Base-by-base conservation (phyloP, 2,329 filamentous ascomycete genomes). In the Conoideocrella luteorostrata region DNA sequence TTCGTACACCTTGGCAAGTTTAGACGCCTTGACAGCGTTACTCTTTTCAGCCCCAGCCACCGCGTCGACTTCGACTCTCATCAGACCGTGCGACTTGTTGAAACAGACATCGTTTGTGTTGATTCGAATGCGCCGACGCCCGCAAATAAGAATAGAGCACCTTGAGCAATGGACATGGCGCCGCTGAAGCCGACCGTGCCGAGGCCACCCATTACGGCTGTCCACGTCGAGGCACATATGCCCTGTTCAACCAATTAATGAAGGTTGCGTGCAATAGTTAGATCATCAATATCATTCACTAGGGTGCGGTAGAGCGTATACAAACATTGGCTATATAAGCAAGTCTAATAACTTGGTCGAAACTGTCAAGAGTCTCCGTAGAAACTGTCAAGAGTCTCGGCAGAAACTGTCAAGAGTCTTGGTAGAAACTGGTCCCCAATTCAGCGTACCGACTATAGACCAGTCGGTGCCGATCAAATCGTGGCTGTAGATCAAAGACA, bases 1-100 rank as follows among this genome's bases (percentile, higher is more conserved):
- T 28, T 28, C 26, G 26, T 28, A 28, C 43, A 63, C 53, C 4
- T 56, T 53, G 4, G 68, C 67, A 1, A 74, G 54, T 40, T 56
- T 49, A 13, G 26, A 28, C 13, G 26, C 26, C 26, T 28, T 28
- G 26, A 28, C 26, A 13, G 13, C 7, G 7, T 28, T 28, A 13
- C 13, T 28, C 26, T 28, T 28, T 7, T 7, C 26, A 13, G 26
- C 26, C 7, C 7, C 26, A 28, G 7, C 26, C 7, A 7, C 26
- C 26, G 13, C 26, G 7, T 7, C 26, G 7, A 28, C 26, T 13
- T 28, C 7, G n/a, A n/a, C n/a, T n/a, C n/a, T n/a, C n/a, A n/a
- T n/a, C 26, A 28, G 26, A 28, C 7, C 26, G 26, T 7, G 26
- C 7, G 7, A 28, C 26, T 28, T 13, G 26, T 28, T 28, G 26